Conservation (phyloP, 75 land plant genomes). For the Larix kaempferi region DNA sequence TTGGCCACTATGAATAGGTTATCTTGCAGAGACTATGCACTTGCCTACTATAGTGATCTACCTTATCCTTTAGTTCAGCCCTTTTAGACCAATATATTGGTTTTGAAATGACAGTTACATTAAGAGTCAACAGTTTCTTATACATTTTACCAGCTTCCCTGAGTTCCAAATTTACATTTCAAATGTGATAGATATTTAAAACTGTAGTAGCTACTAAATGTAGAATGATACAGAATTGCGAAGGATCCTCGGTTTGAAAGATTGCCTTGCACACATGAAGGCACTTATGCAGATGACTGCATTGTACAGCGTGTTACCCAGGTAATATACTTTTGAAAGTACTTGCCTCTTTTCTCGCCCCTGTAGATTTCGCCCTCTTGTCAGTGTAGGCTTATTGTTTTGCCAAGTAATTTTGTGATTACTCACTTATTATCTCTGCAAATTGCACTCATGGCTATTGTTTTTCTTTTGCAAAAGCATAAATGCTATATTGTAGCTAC, state of each 20-base stretch:
- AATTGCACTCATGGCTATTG: not conserved
- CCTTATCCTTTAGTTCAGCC: not conserved
- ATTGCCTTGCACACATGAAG: slow-evolving; percentile 82
- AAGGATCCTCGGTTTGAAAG: slow-evolving; percentile 95
- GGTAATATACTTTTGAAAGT: slow-evolving; percentile 34
- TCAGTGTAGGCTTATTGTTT: not conserved
- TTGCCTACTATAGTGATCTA: not conserved
- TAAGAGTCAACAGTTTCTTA: not conserved
- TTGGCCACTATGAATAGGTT: not conserved
- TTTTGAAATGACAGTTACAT: not conserved
- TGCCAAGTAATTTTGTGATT: not conserved
- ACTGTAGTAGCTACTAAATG: not conserved
- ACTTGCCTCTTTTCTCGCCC: not conserved
- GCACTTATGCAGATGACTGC: slow-evolving; percentile 99
- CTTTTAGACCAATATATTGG: not conserved
- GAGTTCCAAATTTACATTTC: not conserved
- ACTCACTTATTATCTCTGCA: not conserved
- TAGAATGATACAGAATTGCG: slow-evolving; percentile 60
- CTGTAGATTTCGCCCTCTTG: not conserved
- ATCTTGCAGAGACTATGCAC: not conserved
- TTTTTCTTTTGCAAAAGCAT: slow-evolving; percentile 47
- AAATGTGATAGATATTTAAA: not conserved
- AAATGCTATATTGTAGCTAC: slow-evolving; percentile 98
- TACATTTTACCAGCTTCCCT: not conserved
- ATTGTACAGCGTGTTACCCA: slow-evolving; percentile 87